Conservation (phyloP, 2,329 filamentous ascomycete species). For the Pseudocercospora eumusae region DNA sequence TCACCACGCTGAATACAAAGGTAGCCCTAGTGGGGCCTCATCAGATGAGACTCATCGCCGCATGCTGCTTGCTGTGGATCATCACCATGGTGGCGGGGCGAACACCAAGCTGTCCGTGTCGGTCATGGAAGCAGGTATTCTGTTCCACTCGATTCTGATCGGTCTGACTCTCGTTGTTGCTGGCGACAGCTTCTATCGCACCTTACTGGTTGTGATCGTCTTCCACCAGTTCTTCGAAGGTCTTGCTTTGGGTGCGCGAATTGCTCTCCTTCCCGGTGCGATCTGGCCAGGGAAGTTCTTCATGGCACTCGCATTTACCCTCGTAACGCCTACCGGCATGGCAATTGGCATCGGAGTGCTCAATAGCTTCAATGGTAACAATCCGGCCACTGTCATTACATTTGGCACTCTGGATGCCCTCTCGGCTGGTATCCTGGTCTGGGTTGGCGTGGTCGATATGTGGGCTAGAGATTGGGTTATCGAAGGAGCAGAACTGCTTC, state of each 20-base stretch:
- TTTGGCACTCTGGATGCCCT: slow-evolving; percentile 73
- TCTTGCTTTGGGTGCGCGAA: slow-evolving; percentile 80
- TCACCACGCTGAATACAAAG: slow-evolving; percentile 11
- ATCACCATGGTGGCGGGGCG: slow-evolving; percentile 24
- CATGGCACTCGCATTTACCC: slow-evolving; percentile 65
- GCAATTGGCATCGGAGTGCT: slow-evolving; percentile 75
- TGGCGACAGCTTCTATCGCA: slow-evolving; percentile 62
- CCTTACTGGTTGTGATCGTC: slow-evolving; percentile 65
- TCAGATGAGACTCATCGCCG: slow-evolving; percentile 12
- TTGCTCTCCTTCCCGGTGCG: slow-evolving; percentile 64
- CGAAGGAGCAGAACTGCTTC: slow-evolving; percentile 25
- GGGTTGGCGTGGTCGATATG: slow-evolving; percentile 80
- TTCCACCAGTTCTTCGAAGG: slow-evolving; percentile 96
- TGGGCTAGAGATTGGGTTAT: slow-evolving; percentile 72
- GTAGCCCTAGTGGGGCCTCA: slow-evolving; percentile 14
- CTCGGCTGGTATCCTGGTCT: slow-evolving; percentile 74
- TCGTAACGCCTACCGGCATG: slow-evolving; percentile 78
- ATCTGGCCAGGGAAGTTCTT: slow-evolving; percentile 54
- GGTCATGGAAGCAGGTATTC: slow-evolving; percentile 77
- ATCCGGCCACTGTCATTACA: slow-evolving; percentile 66
- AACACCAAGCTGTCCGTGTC: slow-evolving; percentile 56
- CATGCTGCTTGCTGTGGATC: slow-evolving; percentile 41
- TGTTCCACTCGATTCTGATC: slow-evolving; percentile 46
- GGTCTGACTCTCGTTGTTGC: slow-evolving; percentile 69
- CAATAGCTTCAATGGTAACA: slow-evolving; percentile 70